These are phyloP conservation scores for Carallia pectinifolia DNA, from an alignment of 345 rosid genomes.

Conservation along the genomic window DNA sequence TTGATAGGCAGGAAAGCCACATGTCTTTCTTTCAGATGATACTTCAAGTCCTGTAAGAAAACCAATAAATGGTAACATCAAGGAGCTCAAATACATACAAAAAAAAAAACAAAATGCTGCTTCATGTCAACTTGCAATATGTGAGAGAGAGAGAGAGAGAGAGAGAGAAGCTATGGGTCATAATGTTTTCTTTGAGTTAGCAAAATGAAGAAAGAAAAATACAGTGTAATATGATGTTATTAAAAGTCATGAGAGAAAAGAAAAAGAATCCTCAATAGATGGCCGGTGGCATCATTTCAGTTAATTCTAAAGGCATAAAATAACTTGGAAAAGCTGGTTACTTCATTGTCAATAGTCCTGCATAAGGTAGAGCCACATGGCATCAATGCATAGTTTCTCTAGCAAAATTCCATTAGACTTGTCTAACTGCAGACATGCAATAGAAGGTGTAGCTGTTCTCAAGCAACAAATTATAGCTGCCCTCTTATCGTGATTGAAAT, in stretches of 20 bases:
- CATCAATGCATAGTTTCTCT: not conserved
- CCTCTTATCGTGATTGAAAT: not conserved
- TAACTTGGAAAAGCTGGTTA: not conserved
- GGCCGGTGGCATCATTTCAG: not conserved
- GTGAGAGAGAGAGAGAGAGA: not conserved
- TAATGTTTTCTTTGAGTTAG: not conserved
- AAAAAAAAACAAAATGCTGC: no score
- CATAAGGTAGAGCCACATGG: not conserved
- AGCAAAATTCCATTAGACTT: not conserved
- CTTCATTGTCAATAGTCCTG: no score
- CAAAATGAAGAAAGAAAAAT: not conserved
- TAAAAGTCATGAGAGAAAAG: not conserved
- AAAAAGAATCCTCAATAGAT: not conserved
- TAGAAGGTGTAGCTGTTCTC: not conserved
- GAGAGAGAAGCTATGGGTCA: not conserved
- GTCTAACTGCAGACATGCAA: not conserved
- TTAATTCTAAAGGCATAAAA: not conserved
- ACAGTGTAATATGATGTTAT: not conserved
- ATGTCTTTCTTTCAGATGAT: slow-evolving; percentile 44
- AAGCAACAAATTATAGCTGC: not conserved
- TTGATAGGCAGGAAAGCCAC: slow-evolving; percentile 44
- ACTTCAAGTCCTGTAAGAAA: slow-evolving; percentile 47
- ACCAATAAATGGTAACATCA: not conserved
- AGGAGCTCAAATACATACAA: not conserved
- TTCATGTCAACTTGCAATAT: not conserved